Base-by-base conservation (phyloP, 2,329 filamentous ascomycete species). In the Neoscytalidium dimidiatum region DNA sequence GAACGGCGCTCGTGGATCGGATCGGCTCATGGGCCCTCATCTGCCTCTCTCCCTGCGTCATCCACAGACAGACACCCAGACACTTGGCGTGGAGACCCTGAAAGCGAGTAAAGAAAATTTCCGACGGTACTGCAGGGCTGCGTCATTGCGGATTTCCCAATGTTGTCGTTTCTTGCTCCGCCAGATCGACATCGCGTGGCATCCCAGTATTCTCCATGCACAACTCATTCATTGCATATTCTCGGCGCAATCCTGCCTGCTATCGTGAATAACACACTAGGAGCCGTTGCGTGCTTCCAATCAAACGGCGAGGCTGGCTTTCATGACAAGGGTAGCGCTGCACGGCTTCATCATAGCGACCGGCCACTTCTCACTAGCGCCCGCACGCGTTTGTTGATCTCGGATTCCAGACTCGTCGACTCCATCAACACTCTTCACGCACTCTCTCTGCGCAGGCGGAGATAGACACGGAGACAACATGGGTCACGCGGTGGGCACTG, bases 321-420 rank as follows among this genome's bases (percentile, higher is more conserved):
- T 21, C 13, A 6, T 46, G 56, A 41, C 56, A 60, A 41, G 56
- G 56, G 6, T 46, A 17, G 56, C 28, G 56, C 56, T 60, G 56
- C 56, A 60, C 11, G 56, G 38, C 56, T 33, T 60, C 56, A 60
- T 60, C 56, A 60, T 60, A 60, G 41, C 56, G 41, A 31, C 56
- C 56, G 38, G 23, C 53, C 53, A 31, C 23, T 21, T 3, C 19
- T 29, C 35, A 28, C 53, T 58, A 58, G 53, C 53, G 53, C 51
- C 51, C 56, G 28, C 35, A 23, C 21, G 41, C 38, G 56, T 31
- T 19, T 26, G 56, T 46, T 60, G 56, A 46, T 60, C 56, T 33
- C 28, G 19, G 41, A 31, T 13, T 60, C 56, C 56, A 60, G 56
- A 60, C 56, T 46, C 28, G 13, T 14, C 35, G n/a, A 7, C 56